A percentile compares a stretch with the other conserved stretches of the same genome.
phyloP scores from a whole-genome alignment of 805 yeast species.

The Groenewaldozyma salmanticensis region DNA sequence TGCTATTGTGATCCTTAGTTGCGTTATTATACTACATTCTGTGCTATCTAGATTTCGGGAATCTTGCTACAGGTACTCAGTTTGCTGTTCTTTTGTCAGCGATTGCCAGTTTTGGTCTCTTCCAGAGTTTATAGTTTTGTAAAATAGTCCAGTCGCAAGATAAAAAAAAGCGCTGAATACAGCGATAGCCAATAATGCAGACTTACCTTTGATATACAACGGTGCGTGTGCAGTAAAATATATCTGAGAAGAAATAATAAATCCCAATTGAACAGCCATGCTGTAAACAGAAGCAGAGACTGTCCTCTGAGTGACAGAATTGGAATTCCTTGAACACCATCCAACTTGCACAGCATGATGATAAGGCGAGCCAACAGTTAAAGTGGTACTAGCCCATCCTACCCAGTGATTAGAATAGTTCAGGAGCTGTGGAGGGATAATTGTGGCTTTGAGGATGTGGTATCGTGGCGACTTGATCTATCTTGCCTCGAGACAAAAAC shows the following conservation, averaged over 20 bases:
- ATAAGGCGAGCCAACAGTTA: slow-evolving; percentile 25
- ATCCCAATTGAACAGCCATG: slow-evolving; percentile 52
- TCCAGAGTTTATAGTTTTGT: slow-evolving; percentile 21
- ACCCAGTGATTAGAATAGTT: too few species aligned
- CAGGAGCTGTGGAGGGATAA: too few species aligned
- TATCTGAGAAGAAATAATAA: slow-evolving; percentile 44
- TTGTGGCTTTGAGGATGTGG: too few species aligned
- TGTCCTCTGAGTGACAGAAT: slow-evolving; percentile 51
- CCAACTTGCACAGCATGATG: slow-evolving; percentile 46
- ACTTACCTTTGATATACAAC: slow-evolving; percentile 48
- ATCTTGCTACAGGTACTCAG: too few species aligned
- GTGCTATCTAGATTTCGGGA: too few species aligned
- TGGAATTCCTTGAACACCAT: slow-evolving; percentile 55
- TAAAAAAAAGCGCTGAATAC: slow-evolving; percentile 11
- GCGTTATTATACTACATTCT: too few species aligned
- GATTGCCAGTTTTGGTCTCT: slow-evolving; percentile 41
- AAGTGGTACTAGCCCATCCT: slow-evolving; percentile 21
- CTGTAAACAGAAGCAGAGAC: slow-evolving; percentile 58
- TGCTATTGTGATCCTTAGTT: too few species aligned
- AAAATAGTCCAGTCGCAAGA: slow-evolving; percentile 22
- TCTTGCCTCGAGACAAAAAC: too few species aligned
- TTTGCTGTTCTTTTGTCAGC: slow-evolving; percentile 41
- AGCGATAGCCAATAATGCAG: slow-evolving; percentile 19
- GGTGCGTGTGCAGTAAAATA: slow-evolving; percentile 53
- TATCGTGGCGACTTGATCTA: too few species aligned